phyloP scores from a whole-genome alignment of 1,284 basidiomycete genomes.

The Vanrija humicola region DNA sequence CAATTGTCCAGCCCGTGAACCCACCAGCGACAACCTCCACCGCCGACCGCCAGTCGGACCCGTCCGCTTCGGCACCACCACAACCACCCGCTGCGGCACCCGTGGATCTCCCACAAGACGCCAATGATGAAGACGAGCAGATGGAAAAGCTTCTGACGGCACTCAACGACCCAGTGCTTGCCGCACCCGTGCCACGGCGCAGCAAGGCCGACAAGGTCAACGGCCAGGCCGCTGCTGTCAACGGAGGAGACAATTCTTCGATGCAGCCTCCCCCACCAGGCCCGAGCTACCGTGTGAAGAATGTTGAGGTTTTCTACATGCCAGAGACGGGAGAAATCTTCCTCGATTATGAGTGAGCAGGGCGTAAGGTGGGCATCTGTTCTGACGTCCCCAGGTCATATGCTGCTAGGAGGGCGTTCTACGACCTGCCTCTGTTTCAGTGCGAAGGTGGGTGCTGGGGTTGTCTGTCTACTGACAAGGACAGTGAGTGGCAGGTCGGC shows the following conservation, averaged over 20 bases:
- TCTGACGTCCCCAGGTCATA: slow-evolving; percentile 62
- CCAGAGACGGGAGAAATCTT: slow-evolving; percentile 92
- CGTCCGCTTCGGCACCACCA: background rate
- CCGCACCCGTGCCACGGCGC: background rate
- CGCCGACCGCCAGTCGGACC: slow-evolving; percentile 3
- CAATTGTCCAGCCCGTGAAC: slow-evolving; percentile 16
- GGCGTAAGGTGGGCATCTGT: slow-evolving; percentile 1
- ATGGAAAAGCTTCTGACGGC: slow-evolving; percentile 31
- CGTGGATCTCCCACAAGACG: slow-evolving; percentile 28
- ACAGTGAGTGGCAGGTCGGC: slow-evolving; percentile 83
- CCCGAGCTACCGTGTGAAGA: slow-evolving; percentile 24
- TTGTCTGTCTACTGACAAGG: background rate
- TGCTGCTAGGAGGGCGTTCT: slow-evolving; percentile 86
- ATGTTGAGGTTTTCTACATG: slow-evolving; percentile 75
- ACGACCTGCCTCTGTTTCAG: slow-evolving; percentile 64
- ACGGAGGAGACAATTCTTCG: background rate
- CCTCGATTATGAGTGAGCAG: slow-evolving; percentile 80
- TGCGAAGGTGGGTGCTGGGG: slow-evolving; percentile 38
- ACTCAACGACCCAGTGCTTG: slow-evolving; percentile 15
- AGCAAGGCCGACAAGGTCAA: slow-evolving; percentile 7
- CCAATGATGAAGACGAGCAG: slow-evolving; percentile 41
- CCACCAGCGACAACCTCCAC: slow-evolving; percentile 1
- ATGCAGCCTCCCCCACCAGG: background rate
- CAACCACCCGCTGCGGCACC: background rate
- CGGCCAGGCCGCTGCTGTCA: slow-evolving; percentile 4